Evolutionary conservation across 495 filamentous ascomycete genomes (phyloP).

Genomic region (Astrothelium subdiscretum): DNA sequence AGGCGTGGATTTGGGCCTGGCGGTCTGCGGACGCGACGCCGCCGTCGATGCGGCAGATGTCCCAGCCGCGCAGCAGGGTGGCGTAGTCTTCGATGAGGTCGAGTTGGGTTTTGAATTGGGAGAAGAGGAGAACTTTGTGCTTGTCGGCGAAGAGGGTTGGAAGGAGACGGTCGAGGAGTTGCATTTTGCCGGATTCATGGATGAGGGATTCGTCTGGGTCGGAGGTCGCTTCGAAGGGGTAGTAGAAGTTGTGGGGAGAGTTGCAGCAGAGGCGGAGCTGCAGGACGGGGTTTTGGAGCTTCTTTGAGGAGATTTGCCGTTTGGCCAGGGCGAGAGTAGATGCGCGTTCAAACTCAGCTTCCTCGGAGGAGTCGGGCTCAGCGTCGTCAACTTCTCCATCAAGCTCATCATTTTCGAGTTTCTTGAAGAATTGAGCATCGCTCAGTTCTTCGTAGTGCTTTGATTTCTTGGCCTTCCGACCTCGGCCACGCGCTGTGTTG

Average conservation of each 20-base stretch:
- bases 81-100: conserved; percentile 87
- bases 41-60: conserved; percentile 84
- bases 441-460: conserved; percentile 63
- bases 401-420: conserved; percentile 41
- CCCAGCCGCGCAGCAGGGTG: conserved; percentile 56
- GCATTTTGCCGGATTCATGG: conserved; percentile 86
- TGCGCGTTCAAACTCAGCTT: conserved; percentile 55
- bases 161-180: conserved; percentile 77
- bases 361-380: conserved; percentile 35
- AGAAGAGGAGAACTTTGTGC: conserved; percentile 93
- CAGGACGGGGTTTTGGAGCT: conserved; percentile 87
- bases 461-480: conserved; percentile 38
- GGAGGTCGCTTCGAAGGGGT: conserved; percentile 52
- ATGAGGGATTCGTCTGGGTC: conserved; percentile 65
- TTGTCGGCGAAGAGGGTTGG: conserved; percentile 59
- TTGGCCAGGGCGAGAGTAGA: conserved; percentile 72
- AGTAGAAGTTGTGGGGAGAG: conserved; percentile 91
- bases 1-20: conserved; percentile 69
- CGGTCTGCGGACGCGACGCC: conserved; percentile 70
- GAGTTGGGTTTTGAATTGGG: conserved; percentile 88
- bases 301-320: conserved; percentile 77
- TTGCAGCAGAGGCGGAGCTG: conserved; percentile 90
- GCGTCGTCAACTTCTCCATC: conserved; percentile 38
- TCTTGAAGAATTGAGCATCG: conserved; percentile 55
- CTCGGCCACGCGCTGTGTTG: conserved; percentile 31